A percentile compares a stretch with the other conserved stretches of the same genome.
Evolutionary conservation across 2,329 filamentous ascomycete genomes (phyloP).

Genomic region (Thelonectria blattea): DNA sequence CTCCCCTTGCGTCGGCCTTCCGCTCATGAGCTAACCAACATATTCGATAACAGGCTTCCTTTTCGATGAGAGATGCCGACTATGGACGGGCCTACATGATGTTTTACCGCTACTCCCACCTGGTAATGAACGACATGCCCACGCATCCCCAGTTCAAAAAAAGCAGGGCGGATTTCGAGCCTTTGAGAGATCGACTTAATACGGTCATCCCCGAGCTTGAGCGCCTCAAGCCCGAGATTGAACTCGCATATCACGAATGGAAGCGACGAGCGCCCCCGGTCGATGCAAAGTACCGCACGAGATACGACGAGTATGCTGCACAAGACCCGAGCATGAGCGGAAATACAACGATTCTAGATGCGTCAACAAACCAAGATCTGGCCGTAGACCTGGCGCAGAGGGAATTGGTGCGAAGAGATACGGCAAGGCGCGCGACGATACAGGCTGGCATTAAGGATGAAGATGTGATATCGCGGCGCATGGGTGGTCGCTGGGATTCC

Average conservation of each 20-base stretch:
- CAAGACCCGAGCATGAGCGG: slow-evolving; percentile 67
- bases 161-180: slow-evolving; percentile 66
- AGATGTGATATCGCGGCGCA: slow-evolving; percentile 61
- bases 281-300: slow-evolving; percentile 34
- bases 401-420: slow-evolving; percentile 73
- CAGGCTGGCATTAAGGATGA: slow-evolving; percentile 63
- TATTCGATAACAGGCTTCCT: slow-evolving; percentile 66
- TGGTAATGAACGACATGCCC: slow-evolving; percentile 78
- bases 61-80: slow-evolving; percentile 86
- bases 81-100: slow-evolving; percentile 88
- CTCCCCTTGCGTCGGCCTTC: background rate
- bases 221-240: slow-evolving; percentile 78
- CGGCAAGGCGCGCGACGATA: slow-evolving; percentile 61
- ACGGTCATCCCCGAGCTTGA: slow-evolving; percentile 75
- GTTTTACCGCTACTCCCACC: slow-evolving; percentile 84
- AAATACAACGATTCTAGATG: slow-evolving; percentile 67
- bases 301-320: slow-evolving; percentile 56
- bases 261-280: slow-evolving; percentile 53
- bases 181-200: slow-evolving; percentile 56
- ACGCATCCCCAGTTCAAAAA: slow-evolving; percentile 78
- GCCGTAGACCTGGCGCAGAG: slow-evolving; percentile 77
- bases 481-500: slow-evolving; percentile 51
- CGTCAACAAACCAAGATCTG: slow-evolving; percentile 73
- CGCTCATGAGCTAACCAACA: slow-evolving; percentile 27
- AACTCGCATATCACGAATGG: slow-evolving; percentile 73